Percentiles rank a stretch among this genome's conserved stretches.
Evolutionary conservation across 345 rosid genomes (phyloP).

Genomic region (Eucalyptus marginata): DNA sequence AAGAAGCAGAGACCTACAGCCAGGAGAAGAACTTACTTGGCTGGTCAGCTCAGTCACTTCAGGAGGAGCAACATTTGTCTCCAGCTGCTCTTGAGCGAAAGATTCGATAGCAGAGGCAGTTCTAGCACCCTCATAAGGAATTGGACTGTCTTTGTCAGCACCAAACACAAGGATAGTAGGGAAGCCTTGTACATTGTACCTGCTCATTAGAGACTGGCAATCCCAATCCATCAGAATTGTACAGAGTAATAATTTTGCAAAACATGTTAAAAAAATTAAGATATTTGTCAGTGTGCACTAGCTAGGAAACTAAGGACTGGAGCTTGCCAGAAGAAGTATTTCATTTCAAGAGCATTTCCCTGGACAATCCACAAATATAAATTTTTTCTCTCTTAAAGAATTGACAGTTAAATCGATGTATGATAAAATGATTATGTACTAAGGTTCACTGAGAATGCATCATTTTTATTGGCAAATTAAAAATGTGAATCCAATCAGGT

Average conservation of each 20-base stretch:
- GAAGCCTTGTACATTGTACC: constrained; percentile 88
- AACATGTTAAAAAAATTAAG: not conserved
- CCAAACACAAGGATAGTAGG: constrained; percentile 96
- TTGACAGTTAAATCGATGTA: not conserved
- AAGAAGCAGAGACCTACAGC: not conserved
- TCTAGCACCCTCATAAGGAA: constrained; percentile 84
- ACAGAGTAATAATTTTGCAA: not conserved
- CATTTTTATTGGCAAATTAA: not conserved
- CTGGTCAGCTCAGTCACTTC: constrained; percentile 83
- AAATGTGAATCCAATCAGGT: not conserved
- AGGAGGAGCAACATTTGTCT: constrained; percentile 67
- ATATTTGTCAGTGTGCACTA: not conserved
- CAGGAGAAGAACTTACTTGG: constrained; percentile 33
- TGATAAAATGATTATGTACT: not conserved
- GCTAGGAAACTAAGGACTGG: not conserved
- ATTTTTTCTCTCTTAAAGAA: not conserved
- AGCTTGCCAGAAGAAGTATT: not conserved
- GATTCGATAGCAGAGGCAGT: constrained; percentile 86
- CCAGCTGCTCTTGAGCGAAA: constrained; percentile 79
- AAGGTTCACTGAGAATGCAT: not conserved
- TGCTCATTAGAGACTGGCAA: constrained; percentile 85
- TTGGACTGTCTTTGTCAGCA: constrained; percentile 72
- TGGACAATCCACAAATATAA: not conserved
- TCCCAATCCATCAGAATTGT: constrained; percentile 1
- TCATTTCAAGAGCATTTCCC: not conserved